A percentile compares a stretch with the other conserved stretches of the same genome.
Evolutionary conservation across 495 filamentous ascomycete genomes (phyloP).

Genomic region (Penicillium cinerascens): DNA sequence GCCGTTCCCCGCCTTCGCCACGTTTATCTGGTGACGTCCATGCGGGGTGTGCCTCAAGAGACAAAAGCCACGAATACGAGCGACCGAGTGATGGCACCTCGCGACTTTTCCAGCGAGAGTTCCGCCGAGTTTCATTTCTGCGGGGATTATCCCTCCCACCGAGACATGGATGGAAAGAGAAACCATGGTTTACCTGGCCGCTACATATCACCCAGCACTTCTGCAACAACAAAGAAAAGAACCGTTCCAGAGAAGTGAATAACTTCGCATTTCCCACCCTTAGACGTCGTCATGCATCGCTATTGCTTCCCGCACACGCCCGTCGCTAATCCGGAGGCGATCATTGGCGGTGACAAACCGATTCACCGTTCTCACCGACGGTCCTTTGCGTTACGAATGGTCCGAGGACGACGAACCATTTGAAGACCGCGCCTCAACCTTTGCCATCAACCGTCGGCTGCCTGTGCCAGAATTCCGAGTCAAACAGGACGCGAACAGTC

Average conservation of each 20-base stretch:
- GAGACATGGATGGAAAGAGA: neutral
- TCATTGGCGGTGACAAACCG: slow-evolving; percentile 46
- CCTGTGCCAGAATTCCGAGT: slow-evolving; percentile 46
- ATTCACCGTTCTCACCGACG: slow-evolving; percentile 52
- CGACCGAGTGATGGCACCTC: neutral
- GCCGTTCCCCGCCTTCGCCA: neutral
- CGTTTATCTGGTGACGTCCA: slow-evolving; percentile 2
- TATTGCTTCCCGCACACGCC: slow-evolving; percentile 47
- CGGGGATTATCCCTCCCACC: neutral
- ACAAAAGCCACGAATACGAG: neutral
- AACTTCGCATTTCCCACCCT: neutral
- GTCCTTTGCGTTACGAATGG: slow-evolving; percentile 56
- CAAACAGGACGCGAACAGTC: slow-evolving; percentile 28
- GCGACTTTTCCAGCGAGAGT: slow-evolving; percentile 1
- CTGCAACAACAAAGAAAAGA: too few relatives aligned
- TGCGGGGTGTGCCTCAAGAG: slow-evolving; percentile 1
- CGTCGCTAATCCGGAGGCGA: slow-evolving; percentile 40
- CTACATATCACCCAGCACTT: neutral
- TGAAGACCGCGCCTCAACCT: slow-evolving; percentile 55
- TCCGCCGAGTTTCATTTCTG: neutral
- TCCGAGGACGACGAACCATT: slow-evolving; percentile 51
- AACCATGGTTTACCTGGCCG: neutral
- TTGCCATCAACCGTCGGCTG: slow-evolving; percentile 50
- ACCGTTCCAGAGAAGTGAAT: neutral
- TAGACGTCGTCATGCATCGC: slow-evolving; percentile 21